These are phyloP conservation scores for Salix purpurea DNA, from an alignment of 345 rosid genomes.

Conservation along the genomic window DNA sequence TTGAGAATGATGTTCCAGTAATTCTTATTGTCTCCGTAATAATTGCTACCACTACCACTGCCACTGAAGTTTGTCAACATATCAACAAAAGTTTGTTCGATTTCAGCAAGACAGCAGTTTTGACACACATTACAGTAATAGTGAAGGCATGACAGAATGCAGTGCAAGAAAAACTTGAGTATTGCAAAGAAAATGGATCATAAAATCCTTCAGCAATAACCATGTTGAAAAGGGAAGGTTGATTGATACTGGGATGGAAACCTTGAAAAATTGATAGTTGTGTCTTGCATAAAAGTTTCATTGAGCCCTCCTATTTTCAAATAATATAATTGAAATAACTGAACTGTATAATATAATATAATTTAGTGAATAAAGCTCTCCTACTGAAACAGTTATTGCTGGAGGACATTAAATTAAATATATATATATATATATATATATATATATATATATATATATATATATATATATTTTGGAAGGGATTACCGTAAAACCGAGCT, in stretches of 20 bases:
- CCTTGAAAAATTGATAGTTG: background rate
- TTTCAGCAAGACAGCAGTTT: background rate
- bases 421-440: too few species aligned
- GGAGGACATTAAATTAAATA: too few species aligned
- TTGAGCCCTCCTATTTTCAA: too few species aligned
- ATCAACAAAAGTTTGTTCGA: background rate
- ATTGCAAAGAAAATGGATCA: background rate
- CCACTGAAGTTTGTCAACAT: constrained; percentile 1
- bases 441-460: too few species aligned
- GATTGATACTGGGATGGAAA: background rate
- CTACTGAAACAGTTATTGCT: too few species aligned
- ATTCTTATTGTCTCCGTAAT: constrained; percentile 79
- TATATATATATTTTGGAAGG: too few species aligned
- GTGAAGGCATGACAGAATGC: background rate
- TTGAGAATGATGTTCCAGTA: constrained; percentile 94
- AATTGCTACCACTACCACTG: constrained; percentile 40
- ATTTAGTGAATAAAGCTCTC: too few species aligned
- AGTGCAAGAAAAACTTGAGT: background rate
- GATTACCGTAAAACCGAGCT: constrained; percentile 82
- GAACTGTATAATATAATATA: background rate
- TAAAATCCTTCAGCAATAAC: background rate
- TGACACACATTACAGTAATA: background rate
- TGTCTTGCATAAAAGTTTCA: background rate
- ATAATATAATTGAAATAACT: too few species aligned
- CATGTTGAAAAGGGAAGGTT: background rate